Evolutionary conservation across 768 basidiomycete genomes (phyloP).

Genomic region (Psilocybe cubensis): DNA sequence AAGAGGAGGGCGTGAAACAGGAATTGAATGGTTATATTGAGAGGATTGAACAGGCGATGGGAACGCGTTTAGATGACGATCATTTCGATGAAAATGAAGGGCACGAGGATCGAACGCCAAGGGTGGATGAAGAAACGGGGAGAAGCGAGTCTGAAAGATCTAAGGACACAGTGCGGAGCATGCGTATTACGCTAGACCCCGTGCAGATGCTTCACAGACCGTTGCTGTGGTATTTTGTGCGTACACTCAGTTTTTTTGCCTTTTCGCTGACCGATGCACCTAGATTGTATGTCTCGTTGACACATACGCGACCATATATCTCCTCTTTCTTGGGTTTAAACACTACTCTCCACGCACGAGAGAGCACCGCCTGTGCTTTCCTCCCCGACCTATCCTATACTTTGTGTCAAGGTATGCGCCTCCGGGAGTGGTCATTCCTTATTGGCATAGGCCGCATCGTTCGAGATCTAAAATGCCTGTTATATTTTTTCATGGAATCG

Average conservation of each 20-base stretch:
- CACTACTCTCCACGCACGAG: constrained; percentile 47
- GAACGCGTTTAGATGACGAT: constrained; percentile 32
- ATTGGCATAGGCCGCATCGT: constrained; percentile 48
- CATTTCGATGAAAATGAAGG: constrained; percentile 14
- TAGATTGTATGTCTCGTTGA: constrained; percentile 62
- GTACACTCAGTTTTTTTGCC: neutral
- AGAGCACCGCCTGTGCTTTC: constrained; percentile 28
- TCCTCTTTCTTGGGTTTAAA: constrained; percentile 50
- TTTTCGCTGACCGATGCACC: neutral
- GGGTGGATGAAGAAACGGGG: constrained; percentile 15
- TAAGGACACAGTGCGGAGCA: constrained; percentile 31
- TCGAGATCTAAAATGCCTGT: constrained; percentile 52
- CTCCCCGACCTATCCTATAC: constrained; percentile 50
- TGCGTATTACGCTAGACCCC: constrained; percentile 59
- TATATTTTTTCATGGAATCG: constrained; percentile 73
- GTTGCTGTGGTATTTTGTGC: constrained; percentile 68
- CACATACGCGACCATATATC: constrained; percentile 38
- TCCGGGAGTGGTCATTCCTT: constrained; percentile 31
- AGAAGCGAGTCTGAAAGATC: constrained; percentile 10
- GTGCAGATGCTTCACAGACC: constrained; percentile 61
- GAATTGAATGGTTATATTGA: constrained; percentile 54
- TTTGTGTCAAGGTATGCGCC: constrained; percentile 49
- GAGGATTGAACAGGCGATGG: constrained; percentile 42
- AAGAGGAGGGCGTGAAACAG: constrained; percentile 29
- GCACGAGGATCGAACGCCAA: constrained; percentile 33